A percentile compares a stretch with the other conserved stretches of the same genome.
Conservation (phyloP, 1,139 yeast genomes). For the Yamadazyma dendronema region DNA sequence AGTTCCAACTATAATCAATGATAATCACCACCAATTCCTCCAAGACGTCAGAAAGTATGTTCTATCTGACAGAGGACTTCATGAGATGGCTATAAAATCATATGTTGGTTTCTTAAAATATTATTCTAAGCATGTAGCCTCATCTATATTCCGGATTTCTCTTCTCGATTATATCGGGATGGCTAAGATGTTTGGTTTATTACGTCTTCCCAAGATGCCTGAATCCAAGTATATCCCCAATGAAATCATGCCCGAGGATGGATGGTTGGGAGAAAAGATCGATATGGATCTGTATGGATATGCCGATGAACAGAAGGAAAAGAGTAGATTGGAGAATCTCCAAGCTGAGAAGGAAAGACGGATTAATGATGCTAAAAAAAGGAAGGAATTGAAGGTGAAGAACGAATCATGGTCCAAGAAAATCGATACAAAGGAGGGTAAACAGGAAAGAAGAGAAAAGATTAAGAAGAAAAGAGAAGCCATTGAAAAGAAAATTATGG, state of each 20-base stretch:
- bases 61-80: slow-evolving; percentile 69
- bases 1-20: slow-evolving; percentile 27
- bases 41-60: slow-evolving; percentile 53
- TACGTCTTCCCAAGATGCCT: slow-evolving; percentile 92
- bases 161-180: slow-evolving; percentile 69
- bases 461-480: slow-evolving; percentile 63
- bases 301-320: slow-evolving; percentile 63
- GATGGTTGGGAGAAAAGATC: slow-evolving; percentile 65
- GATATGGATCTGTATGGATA: slow-evolving; percentile 69
- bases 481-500: slow-evolving; percentile 53
- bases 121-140: slow-evolving; percentile 87
- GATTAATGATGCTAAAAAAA: slow-evolving; percentile 46
- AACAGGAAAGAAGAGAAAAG: slow-evolving; percentile 61
- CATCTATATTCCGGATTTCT: slow-evolving; percentile 79
- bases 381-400: slow-evolving; percentile 48
- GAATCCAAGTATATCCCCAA: slow-evolving; percentile 60
- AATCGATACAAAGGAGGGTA: slow-evolving; percentile 59
- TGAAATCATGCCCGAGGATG: slow-evolving; percentile 54
- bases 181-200: slow-evolving; percentile 75
- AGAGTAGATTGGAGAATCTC: slow-evolving; percentile 56
- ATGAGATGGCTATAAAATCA: slow-evolving; percentile 75
- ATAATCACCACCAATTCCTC: slow-evolving; percentile 25
- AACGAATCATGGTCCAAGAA: slow-evolving; percentile 83
- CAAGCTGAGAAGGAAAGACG: slow-evolving; percentile 45
- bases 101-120: slow-evolving; percentile 83